Conservation (phyloP, 1,284 basidiomycete genomes). For the Cryptococcus sp. region DNA sequence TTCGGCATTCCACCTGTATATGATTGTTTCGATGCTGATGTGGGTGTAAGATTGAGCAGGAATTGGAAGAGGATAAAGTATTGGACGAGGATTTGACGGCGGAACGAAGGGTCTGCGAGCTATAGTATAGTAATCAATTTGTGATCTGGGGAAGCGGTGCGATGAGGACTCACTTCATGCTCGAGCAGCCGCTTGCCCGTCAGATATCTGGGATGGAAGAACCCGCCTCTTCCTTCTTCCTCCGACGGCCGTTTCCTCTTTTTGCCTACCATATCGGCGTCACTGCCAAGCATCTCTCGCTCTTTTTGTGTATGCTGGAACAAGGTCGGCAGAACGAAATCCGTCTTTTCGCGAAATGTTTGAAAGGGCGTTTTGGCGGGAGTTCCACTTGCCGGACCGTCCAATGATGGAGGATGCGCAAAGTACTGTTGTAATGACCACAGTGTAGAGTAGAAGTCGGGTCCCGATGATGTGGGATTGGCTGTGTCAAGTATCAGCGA, state of each 20-base stretch:
- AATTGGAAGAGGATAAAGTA: slow-evolving; percentile 53
- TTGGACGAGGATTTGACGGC: slow-evolving; percentile 51
- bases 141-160: background rate
- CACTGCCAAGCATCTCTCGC: slow-evolving; percentile 35
- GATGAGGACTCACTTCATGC: slow-evolving; percentile 36
- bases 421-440: slow-evolving; percentile 53
- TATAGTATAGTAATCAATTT: slow-evolving; percentile 6
- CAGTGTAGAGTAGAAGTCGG: slow-evolving; percentile 49
- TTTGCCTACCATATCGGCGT: slow-evolving; percentile 20
- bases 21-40: slow-evolving; percentile 41
- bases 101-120: slow-evolving; percentile 49
- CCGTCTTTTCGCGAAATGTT: slow-evolving; percentile 39
- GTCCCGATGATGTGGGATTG: slow-evolving; percentile 11
- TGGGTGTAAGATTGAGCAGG: slow-evolving; percentile 45
- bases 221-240: slow-evolving; percentile 24
- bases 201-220: slow-evolving; percentile 50
- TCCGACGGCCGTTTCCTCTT: slow-evolving; percentile 33
- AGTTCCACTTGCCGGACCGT: slow-evolving; percentile 31
- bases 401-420: slow-evolving; percentile 45
- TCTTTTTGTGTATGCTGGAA: slow-evolving; percentile 45
- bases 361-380: slow-evolving; percentile 37
- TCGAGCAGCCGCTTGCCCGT: slow-evolving; percentile 46
- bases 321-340: slow-evolving; percentile 44
- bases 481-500: background rate
- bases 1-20: slow-evolving; percentile 50